Percentiles rank a stretch among this genome's conserved stretches.
These are phyloP conservation scores for Monilinia fructigena DNA, from an alignment of 2,329 filamentous ascomycete species.

Conservation along the genomic window DNA sequence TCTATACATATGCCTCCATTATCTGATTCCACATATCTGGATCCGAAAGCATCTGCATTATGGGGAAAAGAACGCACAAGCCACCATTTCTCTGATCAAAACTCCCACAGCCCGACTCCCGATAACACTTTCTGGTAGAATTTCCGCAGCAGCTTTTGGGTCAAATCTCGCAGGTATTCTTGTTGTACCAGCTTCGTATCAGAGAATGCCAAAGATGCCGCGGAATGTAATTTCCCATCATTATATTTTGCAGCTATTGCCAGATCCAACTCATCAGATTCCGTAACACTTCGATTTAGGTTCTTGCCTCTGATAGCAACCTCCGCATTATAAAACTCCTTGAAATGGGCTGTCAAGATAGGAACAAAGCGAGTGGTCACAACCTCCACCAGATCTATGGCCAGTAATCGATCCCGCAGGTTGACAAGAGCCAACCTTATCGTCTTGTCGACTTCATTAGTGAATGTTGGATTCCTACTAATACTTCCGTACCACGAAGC, in stretches of 20 bases:
- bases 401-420: slow-evolving; percentile 69
- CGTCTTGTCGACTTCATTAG: slow-evolving; percentile 80
- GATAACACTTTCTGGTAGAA: slow-evolving; percentile 72
- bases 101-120: slow-evolving; percentile 78
- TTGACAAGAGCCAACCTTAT: slow-evolving; percentile 71
- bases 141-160: slow-evolving; percentile 66
- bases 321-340: slow-evolving; percentile 89
- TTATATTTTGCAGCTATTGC: slow-evolving; percentile 94
- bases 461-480: slow-evolving; percentile 74
- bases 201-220: slow-evolving; percentile 77
- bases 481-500: slow-evolving; percentile 86
- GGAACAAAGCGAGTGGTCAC: slow-evolving; percentile 81
- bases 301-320: slow-evolving; percentile 81
- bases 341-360: slow-evolving; percentile 82
- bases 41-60: slow-evolving; percentile 78
- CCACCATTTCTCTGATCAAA: slow-evolving; percentile 84
- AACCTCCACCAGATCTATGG: slow-evolving; percentile 80
- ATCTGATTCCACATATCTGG: slow-evolving; percentile 98
- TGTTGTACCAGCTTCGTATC: slow-evolving; percentile 85
- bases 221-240: slow-evolving; percentile 83
- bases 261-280: slow-evolving; percentile 92
- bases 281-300: slow-evolving; percentile 84
- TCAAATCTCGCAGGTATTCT: slow-evolving; percentile 77
- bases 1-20: slow-evolving; percentile 73
- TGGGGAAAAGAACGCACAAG: slow-evolving; percentile 84